phyloP scores from a whole-genome alignment of 2,329 filamentous ascomycete species.

The Nectriaceae sp. region DNA sequence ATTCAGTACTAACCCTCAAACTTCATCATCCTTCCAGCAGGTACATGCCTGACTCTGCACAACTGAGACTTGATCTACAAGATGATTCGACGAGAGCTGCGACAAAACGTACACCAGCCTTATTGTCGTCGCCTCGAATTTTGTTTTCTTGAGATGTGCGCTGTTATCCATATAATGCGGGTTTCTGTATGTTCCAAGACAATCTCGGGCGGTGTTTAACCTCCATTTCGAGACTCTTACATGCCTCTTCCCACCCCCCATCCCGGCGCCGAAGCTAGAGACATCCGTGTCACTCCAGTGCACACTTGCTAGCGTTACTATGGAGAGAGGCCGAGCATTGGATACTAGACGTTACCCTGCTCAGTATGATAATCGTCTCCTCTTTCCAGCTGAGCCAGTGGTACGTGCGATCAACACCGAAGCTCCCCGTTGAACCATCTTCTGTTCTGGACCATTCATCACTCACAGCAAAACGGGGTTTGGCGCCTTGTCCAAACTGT shows the following conservation, averaged over 20 bases:
- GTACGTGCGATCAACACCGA: conserved; percentile 13
- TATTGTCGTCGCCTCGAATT: too few relatives aligned
- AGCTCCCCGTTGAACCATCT: conserved; percentile 11
- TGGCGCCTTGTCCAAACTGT: conserved; percentile 15
- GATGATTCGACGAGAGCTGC: too few relatives aligned
- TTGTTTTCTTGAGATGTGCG: too few relatives aligned
- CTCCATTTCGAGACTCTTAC: conserved; percentile 16
- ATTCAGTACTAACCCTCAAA: too few relatives aligned
- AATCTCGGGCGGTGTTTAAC: conserved; percentile 29
- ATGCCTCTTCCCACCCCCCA: conserved; percentile 12
- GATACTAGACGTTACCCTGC: background rate
- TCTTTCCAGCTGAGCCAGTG: conserved; percentile 2
- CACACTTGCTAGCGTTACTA: background rate
- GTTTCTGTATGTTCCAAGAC: conserved; percentile 15
- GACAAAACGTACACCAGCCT: too few relatives aligned
- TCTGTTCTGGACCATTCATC: conserved; percentile 26
- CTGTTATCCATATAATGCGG: too few relatives aligned
- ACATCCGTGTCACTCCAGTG: background rate
- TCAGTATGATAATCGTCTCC: background rate
- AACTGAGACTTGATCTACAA: too few relatives aligned
- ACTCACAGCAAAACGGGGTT: conserved; percentile 2
- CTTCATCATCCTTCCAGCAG: too few relatives aligned
- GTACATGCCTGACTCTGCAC: too few relatives aligned
- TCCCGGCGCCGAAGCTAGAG: background rate
- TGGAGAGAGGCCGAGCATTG: background rate